Conservation (phyloP, 139 green algal genomes). For the Chlamydomonas schloesseri region DNA sequence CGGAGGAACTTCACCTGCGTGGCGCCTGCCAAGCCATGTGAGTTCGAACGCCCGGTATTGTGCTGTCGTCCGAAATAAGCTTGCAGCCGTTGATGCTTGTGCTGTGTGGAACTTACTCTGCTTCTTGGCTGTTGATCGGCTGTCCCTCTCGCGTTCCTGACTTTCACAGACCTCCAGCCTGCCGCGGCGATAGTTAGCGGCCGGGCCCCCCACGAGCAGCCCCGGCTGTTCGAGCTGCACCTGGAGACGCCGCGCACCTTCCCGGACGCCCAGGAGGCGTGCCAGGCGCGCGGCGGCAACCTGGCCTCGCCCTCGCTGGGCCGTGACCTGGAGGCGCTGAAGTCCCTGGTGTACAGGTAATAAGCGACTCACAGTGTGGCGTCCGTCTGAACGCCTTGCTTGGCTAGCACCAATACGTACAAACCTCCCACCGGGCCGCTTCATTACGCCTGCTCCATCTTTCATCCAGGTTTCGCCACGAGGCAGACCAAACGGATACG, state of each 20-base stretch:
- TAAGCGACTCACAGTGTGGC: too few species aligned
- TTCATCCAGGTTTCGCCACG: not conserved
- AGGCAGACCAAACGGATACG: not conserved
- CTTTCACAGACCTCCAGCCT: not conserved
- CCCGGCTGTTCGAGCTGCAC: not conserved
- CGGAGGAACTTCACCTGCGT: not conserved
- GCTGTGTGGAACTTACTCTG: too few species aligned
- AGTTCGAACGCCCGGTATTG: too few species aligned
- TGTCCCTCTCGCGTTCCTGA: too few species aligned
- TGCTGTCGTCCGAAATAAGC: too few species aligned
- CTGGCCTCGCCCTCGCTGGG: not conserved
- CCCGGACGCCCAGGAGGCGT: not conserved
- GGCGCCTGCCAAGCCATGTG: not conserved
- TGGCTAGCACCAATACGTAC: too few species aligned
- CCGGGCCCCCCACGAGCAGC: not conserved
- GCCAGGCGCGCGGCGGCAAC: not conserved
- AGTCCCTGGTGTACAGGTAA: not conserved
- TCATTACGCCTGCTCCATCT: too few species aligned
- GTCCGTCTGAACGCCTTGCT: too few species aligned
- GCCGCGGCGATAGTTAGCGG: too few species aligned
- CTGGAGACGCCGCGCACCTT: not conserved
- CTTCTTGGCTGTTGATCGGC: too few species aligned
- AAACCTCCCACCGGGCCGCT: too few species aligned
- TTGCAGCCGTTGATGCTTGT: too few species aligned
- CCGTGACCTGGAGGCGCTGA: not conserved